Percentiles rank a stretch among this genome's conserved stretches.
These are phyloP conservation scores for Beauveria australis DNA, from an alignment of 2,329 filamentous ascomycete species.

Conservation along the genomic window DNA sequence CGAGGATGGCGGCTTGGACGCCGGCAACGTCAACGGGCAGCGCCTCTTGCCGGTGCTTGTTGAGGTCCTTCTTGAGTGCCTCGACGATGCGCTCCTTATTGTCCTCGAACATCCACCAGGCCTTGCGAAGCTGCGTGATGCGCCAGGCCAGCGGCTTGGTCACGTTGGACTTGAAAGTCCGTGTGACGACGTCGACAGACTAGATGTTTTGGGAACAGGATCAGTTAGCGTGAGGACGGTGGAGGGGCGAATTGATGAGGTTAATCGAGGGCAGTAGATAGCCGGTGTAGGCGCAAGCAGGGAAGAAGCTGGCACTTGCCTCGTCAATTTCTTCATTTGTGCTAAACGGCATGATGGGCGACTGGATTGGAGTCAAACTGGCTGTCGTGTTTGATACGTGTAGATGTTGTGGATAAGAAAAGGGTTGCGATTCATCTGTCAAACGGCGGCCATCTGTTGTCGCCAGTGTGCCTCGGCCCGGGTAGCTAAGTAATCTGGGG, in stretches of 20 bases:
- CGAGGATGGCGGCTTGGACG: slow-evolving; percentile 27
- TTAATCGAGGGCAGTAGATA: too few relatives aligned
- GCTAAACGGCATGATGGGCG: slow-evolving; percentile 19
- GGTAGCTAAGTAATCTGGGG: background rate
- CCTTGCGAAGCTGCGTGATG: slow-evolving; percentile 32
- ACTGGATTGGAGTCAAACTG: background rate
- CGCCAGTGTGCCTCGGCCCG: background rate
- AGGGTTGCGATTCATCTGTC: background rate
- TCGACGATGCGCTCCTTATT: slow-evolving; percentile 26
- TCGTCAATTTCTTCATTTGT: slow-evolving; percentile 5
- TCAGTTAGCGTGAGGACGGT: background rate
- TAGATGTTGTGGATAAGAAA: background rate
- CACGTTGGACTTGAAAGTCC: slow-evolving; percentile 12
- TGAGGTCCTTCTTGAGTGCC: slow-evolving; percentile 27
- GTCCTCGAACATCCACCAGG: slow-evolving; percentile 33
- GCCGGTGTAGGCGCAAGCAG: background rate
- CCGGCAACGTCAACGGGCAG: slow-evolving; percentile 22
- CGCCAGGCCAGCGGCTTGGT: slow-evolving; percentile 31
- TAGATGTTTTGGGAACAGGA: background rate
- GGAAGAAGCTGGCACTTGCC: background rate
- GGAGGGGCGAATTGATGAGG: background rate
- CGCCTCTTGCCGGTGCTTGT: slow-evolving; percentile 26
- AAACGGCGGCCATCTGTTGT: background rate
- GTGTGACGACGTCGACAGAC: slow-evolving; percentile 4
- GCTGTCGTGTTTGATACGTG: background rate